Conservation (phyloP, 2,329 filamentous ascomycete species). For the Cordyceps javanica region DNA sequence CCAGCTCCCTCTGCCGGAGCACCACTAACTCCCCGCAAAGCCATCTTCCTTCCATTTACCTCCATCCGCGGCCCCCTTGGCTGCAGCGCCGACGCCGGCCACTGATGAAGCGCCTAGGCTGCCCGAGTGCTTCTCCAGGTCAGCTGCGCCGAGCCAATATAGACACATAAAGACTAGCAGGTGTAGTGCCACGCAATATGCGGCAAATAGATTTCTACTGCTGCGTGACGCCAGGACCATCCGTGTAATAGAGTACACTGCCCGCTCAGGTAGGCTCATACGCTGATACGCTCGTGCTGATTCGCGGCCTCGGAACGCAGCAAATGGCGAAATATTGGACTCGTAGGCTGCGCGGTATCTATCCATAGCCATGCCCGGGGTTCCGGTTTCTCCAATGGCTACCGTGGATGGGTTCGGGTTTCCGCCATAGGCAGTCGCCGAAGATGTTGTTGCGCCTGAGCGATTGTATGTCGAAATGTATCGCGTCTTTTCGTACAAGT, state of each 20-base stretch:
- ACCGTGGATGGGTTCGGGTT: conserved; percentile 74
- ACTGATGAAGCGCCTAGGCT: conserved; percentile 45
- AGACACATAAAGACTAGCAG: conserved; percentile 79
- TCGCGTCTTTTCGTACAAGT: conserved; percentile 93
- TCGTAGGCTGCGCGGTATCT: conserved; percentile 91
- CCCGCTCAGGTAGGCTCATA: conserved; percentile 85
- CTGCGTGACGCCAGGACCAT: conserved; percentile 86
- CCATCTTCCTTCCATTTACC: conserved; percentile 61
- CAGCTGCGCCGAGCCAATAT: conserved; percentile 71
- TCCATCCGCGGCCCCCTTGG: conserved; percentile 32
- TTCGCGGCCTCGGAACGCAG: conserved; percentile 90
- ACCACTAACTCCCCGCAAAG: conserved; percentile 36
- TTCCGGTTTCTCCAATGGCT: conserved; percentile 47
- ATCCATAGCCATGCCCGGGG: conserved; percentile 64
- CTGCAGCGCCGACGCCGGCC: conserved; percentile 39
- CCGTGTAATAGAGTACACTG: conserved; percentile 83
- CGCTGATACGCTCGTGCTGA: conserved; percentile 83
- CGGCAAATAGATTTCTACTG: conserved; percentile 89
- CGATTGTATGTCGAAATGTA: conserved; percentile 94
- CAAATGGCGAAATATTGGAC: conserved; percentile 90
- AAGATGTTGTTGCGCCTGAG: conserved; percentile 52
- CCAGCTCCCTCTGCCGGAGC: not conserved
- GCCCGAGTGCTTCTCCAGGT: conserved; percentile 57
- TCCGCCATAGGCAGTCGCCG: conserved; percentile 58
- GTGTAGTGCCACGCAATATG: conserved; percentile 85